These are phyloP conservation scores for Colletotrichum theobromicola DNA, from an alignment of 2,329 filamentous ascomycete species.

Conservation along the genomic window DNA sequence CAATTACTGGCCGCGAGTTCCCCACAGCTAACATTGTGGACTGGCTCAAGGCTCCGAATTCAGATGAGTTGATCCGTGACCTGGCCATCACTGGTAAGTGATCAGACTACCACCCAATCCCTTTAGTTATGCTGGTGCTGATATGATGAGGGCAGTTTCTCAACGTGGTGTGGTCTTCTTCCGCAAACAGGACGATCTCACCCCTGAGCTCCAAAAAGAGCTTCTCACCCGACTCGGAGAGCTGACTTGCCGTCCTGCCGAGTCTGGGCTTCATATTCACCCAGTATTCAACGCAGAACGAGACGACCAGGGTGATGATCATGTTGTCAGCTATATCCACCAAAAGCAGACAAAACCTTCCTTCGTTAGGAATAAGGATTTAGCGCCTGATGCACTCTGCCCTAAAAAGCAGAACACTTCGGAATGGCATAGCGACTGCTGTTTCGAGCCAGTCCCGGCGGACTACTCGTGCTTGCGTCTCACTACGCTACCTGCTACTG, in stretches of 20 bases:
- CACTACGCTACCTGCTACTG: constrained; percentile 58
- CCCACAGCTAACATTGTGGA: constrained; percentile 57
- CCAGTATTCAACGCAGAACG: constrained; percentile 60
- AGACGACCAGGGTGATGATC: constrained; percentile 55
- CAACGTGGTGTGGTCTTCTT: constrained; percentile 70
- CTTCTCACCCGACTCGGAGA: constrained; percentile 64
- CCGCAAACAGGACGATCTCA: constrained; percentile 61
- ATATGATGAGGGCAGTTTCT: constrained; percentile 49
- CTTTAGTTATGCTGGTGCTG: background rate
- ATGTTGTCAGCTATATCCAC: constrained; percentile 63
- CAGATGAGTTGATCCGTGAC: constrained; percentile 62
- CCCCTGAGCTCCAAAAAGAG: constrained; percentile 63
- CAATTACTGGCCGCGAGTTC: constrained; percentile 61
- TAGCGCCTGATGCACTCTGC: constrained; percentile 26
- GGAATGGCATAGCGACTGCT: constrained; percentile 57
- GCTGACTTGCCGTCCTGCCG: constrained; percentile 61
- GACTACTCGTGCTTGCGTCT: constrained; percentile 66
- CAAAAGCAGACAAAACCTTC: constrained; percentile 50
- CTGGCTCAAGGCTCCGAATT: constrained; percentile 59
- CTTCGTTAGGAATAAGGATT: constrained; percentile 39
- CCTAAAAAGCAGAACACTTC: constrained; percentile 33
- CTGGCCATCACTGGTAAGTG: constrained; percentile 62
- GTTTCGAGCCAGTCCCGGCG: constrained; percentile 62
- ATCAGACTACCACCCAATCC: background rate
- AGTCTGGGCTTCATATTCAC: constrained; percentile 65